Percentiles rank a stretch among this genome's conserved stretches.
Evolutionary conservation across 2,329 filamentous ascomycete species (phyloP).

Genomic region (Sporothrix globosa): DNA sequence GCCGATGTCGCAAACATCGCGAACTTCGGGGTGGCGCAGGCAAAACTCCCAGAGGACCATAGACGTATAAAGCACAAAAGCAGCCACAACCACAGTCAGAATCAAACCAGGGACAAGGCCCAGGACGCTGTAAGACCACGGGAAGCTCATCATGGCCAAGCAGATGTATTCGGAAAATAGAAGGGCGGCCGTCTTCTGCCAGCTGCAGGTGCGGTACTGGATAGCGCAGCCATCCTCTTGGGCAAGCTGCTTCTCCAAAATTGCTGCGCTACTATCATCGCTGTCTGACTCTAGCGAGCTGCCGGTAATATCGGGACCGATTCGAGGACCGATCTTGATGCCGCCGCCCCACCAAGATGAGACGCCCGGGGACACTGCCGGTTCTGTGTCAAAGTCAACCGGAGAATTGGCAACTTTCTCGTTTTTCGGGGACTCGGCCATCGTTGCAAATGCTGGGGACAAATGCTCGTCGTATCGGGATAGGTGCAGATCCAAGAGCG

Average conservation of each 20-base stretch:
- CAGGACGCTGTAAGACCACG: slow-evolving; percentile 86
- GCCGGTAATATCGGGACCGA: slow-evolving; percentile 51
- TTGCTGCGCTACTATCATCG: slow-evolving; percentile 53
- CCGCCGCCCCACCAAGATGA: slow-evolving; percentile 48
- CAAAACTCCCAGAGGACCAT: slow-evolving; percentile 76
- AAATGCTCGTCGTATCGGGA: neutral
- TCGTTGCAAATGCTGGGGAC: slow-evolving; percentile 27
- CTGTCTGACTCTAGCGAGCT: slow-evolving; percentile 46
- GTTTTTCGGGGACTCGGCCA: slow-evolving; percentile 31
- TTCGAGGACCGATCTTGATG: slow-evolving; percentile 56
- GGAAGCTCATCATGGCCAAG: slow-evolving; percentile 91
- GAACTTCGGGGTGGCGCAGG: slow-evolving; percentile 83
- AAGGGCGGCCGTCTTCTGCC: slow-evolving; percentile 90
- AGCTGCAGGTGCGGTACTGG: slow-evolving; percentile 90
- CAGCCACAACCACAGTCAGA: slow-evolving; percentile 76
- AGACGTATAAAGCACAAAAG: slow-evolving; percentile 77
- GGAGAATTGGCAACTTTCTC: slow-evolving; percentile 17
- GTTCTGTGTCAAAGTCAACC: slow-evolving; percentile 29
- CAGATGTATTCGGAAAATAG: slow-evolving; percentile 97
- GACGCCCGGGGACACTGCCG: slow-evolving; percentile 39
- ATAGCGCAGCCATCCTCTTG: slow-evolving; percentile 77
- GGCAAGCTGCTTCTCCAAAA: slow-evolving; percentile 69
- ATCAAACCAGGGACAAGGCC: slow-evolving; percentile 87
- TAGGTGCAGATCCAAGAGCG: too few species aligned
- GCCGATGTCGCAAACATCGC: slow-evolving; percentile 93